Percentiles rank a stretch among this genome's conserved stretches.
Evolutionary conservation across 208 protist species (phyloP).

Genomic region (Crithidia expoeki): DNA sequence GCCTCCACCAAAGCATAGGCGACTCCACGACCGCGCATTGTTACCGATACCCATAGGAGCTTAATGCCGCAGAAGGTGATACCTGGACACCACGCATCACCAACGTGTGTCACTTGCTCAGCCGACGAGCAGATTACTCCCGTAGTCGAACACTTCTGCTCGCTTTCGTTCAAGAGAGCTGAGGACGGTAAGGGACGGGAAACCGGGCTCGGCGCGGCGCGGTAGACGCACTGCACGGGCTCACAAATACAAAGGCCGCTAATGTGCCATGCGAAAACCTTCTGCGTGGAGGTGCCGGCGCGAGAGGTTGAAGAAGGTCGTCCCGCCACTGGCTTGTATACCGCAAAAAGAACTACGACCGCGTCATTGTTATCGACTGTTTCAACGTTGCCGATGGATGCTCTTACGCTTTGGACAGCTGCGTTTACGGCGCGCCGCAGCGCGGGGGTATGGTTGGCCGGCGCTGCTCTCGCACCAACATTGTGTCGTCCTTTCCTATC

Average conservation of each 20-base stretch:
- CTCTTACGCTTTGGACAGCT: background rate
- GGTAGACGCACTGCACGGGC: background rate
- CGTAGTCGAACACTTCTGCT: no score
- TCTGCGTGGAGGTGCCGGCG: background rate
- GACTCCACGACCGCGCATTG: slow-evolving; percentile 33
- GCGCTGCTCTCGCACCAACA: background rate
- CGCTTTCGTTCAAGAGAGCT: background rate
- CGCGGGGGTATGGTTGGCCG: slow-evolving; percentile 1
- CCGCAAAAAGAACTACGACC: background rate
- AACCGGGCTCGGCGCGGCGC: background rate
- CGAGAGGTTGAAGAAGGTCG: background rate
- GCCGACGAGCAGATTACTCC: background rate
- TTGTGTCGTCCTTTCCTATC: background rate
- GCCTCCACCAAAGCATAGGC: slow-evolving; percentile 44
- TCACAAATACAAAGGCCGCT: slow-evolving; percentile 7
- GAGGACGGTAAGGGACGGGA: no score
- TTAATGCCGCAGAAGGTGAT: slow-evolving; percentile 61
- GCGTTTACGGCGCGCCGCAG: background rate
- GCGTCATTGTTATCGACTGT: background rate
- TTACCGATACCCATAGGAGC: slow-evolving; percentile 58
- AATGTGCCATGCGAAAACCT: slow-evolving; percentile 5
- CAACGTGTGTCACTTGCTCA: slow-evolving; percentile 22
- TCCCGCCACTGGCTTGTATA: background rate
- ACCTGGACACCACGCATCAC: slow-evolving; percentile 41
- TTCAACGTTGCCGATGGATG: slow-evolving; percentile 9